A percentile compares a stretch with the other conserved stretches of the same genome.
phyloP scores from a whole-genome alignment of 2,329 filamentous ascomycete species.

The Paecilomyces sp. region DNA sequence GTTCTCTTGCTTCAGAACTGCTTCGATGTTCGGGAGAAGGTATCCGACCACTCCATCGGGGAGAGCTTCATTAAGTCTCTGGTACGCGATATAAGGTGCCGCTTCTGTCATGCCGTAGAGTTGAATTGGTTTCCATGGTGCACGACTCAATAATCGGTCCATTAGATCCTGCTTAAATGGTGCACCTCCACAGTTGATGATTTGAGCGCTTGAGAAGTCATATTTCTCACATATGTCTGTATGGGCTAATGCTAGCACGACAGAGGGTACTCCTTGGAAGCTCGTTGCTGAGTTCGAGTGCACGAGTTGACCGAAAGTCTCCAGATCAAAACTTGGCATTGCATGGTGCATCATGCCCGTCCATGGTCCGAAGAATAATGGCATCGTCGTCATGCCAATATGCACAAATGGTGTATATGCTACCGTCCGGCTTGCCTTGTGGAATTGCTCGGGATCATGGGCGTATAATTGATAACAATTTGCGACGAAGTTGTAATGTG shows the following conservation, averaged over 20 bases:
- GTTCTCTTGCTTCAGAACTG: conserved; percentile 32
- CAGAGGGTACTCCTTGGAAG: conserved; percentile 36
- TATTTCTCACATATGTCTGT: conserved; percentile 26
- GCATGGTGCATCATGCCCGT: conserved; percentile 40
- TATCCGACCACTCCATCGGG: conserved; percentile 29
- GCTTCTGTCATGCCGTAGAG: conserved; percentile 43
- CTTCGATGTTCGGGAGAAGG: conserved; percentile 34
- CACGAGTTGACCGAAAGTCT: conserved; percentile 27
- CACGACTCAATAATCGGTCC: conserved; percentile 20
- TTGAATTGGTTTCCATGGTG: conserved; percentile 35
- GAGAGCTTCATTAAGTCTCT: conserved; percentile 23
- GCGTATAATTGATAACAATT: conserved; percentile 26
- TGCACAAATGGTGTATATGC: conserved; percentile 40
- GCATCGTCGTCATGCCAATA: conserved; percentile 39
- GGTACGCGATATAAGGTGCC: conserved; percentile 37
- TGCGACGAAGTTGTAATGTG: conserved; percentile 47
- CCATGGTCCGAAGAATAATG: conserved; percentile 38
- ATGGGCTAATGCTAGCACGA: conserved; percentile 31
- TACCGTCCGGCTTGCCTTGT: conserved; percentile 27
- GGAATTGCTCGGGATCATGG: conserved; percentile 30
- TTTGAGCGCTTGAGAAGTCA: conserved; percentile 32
- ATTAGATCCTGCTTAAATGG: conserved; percentile 29
- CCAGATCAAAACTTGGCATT: conserved; percentile 34
- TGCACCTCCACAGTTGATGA: conserved; percentile 30
- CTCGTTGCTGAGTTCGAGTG: conserved; percentile 28